Base-by-base conservation (phyloP, 73 alveolate species). In the Symbiodinium pilosum region DNA sequence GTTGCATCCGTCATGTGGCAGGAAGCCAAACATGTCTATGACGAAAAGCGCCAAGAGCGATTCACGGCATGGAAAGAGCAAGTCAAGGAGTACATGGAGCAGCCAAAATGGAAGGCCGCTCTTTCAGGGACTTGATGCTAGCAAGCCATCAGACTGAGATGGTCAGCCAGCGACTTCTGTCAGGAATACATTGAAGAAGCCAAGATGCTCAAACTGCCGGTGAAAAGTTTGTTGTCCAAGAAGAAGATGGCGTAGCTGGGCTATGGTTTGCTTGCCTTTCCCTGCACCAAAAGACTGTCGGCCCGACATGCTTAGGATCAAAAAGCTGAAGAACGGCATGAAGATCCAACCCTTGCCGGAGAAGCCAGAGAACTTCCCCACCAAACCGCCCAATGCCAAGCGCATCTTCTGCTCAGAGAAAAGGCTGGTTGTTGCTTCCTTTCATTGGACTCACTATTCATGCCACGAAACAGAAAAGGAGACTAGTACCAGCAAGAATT, bases 301-400 rank as follows among this genome's bases (percentile, higher is more conserved):
- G 11, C 20, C 14, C 3, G 28, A 20, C 52, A 41, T 7, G 41
- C 68, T 41, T 16, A 88, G 95, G 95, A 64, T 88, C 68, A 88
- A 88, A 39, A 88, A 88, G 54, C 47, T 88, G 95, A 88, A 88
- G 69, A 88, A 88, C 34, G 95, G 95, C 43, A 88, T 88, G 95
- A 88, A 88, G 86, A 12, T 88, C 39, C 95, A 59, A 40, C 95
- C 87, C 5, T 51, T 64, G 42, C 95, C 95, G 8, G 95, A 88
- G 36, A 83, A 84, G 47, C 95, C 95, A n/a, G 86, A 88, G 38
- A 88, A 43, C 86, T 56, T 88, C 73, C 95, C 95, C 32, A 2
- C 95, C 28, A 88, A 64, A 86, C 95, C 95, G 2, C 95, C 95
- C 12, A 88, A 38, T 26, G 95, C 95, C 28, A 40, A 38, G 47